phyloP scores from a whole-genome alignment of 352 stramenopile genomes.

The Pythium myriotylum region DNA sequence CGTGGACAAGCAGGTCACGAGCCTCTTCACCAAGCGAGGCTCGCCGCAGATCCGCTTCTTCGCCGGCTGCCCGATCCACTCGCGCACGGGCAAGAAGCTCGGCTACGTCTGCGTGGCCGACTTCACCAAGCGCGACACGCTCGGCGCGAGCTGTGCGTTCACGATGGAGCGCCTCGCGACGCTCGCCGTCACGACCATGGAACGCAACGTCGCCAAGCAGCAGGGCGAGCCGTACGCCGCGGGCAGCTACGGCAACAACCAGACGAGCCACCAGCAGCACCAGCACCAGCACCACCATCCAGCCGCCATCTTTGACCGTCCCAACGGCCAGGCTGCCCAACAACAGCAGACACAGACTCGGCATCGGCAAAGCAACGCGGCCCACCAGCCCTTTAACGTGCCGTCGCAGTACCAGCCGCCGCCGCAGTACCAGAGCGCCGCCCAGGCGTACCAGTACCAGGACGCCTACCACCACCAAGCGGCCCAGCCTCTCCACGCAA shows the following conservation, averaged over 20 bases:
- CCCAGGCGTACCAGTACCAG: constrained; percentile 31
- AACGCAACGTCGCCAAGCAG: constrained; percentile 46
- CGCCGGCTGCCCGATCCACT: constrained; percentile 79
- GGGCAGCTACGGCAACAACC: constrained; percentile 28
- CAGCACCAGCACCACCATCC: constrained; percentile 29
- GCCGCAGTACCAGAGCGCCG: constrained; percentile 24
- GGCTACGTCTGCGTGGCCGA: constrained; percentile 83
- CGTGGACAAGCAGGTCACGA: constrained; percentile 66
- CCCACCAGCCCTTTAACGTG: not conserved
- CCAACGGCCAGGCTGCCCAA: constrained; percentile 5
- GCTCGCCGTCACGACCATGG: constrained; percentile 78
- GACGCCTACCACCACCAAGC: constrained; percentile 17
- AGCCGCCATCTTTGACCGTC: constrained; percentile 50
- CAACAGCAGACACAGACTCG: constrained; percentile 6
- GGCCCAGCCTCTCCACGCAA: constrained; percentile 11
- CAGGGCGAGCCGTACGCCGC: constrained; percentile 18
- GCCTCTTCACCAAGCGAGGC: constrained; percentile 48
- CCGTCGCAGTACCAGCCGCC: constrained; percentile 13
- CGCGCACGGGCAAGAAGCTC: constrained; percentile 62
- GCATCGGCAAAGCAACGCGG: constrained; percentile 28
- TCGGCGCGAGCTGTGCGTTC: constrained; percentile 71
- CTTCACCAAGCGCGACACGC: constrained; percentile 70
- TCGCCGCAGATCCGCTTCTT: constrained; percentile 71
- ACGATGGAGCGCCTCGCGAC: constrained; percentile 82
- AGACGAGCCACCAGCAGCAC: constrained; percentile 17